Conservation (phyloP, 2,329 filamentous ascomycete genomes). For the Colletotrichum sp. region DNA sequence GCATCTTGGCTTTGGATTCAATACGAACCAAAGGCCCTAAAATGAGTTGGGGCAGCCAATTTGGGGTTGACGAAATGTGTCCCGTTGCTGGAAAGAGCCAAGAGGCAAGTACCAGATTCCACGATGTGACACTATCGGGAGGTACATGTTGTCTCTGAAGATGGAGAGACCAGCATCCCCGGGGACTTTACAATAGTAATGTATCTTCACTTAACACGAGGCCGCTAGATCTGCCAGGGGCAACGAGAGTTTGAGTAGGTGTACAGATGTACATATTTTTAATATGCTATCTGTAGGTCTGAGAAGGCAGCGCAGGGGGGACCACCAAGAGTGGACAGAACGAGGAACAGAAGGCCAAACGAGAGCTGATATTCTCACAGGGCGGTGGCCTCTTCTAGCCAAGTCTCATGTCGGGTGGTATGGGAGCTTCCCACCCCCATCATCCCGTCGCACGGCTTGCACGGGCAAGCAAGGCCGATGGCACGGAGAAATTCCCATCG, state of each 20-base stretch:
- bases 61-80: slow-evolving; percentile 5
- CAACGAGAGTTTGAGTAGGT: not conserved
- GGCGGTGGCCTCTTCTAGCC: not conserved
- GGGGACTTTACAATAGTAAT: not conserved
- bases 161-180: not conserved
- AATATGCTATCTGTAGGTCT: not conserved
- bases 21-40: not conserved
- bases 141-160: not conserved
- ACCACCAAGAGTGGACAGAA: not conserved
- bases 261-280: not conserved
- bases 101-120: not conserved
- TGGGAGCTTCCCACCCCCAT: not conserved
- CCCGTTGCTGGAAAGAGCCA: not conserved
- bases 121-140: not conserved
- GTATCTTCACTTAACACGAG: slow-evolving; percentile 6
- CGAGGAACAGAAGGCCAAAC: not conserved
- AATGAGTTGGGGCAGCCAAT: not conserved
- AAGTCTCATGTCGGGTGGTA: not conserved
- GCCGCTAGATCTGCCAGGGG: slow-evolving; percentile 12
- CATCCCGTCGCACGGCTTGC: not conserved
- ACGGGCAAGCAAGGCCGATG: not conserved
- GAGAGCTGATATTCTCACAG: not conserved
- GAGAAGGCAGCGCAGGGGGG: not conserved
- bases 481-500: not conserved
- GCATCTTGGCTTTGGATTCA: not conserved